phyloP scores from a whole-genome alignment of 2,329 filamentous ascomycete genomes.

The Leptographium radiaticola region DNA sequence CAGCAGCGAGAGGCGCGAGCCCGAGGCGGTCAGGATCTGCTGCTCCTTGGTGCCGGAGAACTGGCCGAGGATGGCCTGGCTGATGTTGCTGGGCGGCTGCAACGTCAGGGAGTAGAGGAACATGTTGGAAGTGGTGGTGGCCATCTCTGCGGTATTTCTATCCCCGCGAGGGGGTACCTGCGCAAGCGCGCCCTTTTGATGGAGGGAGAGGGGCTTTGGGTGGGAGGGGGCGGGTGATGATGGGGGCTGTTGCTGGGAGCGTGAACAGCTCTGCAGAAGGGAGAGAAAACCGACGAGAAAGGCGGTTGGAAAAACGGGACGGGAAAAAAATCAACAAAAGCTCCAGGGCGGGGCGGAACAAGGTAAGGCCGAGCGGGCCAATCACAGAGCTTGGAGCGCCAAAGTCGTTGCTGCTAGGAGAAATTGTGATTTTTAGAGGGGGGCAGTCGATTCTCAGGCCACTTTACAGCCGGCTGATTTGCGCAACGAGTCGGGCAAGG shows the following conservation, averaged over 20 bases:
- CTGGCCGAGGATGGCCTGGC: constrained; percentile 84
- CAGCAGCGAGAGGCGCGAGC: constrained; percentile 77
- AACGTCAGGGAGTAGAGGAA: constrained; percentile 97
- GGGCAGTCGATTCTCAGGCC: constrained; percentile 5
- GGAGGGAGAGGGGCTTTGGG: constrained; percentile 1
- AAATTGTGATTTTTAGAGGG: background rate
- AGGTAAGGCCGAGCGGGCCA: constrained; percentile 6
- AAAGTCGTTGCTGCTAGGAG: background rate
- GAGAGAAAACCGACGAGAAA: background rate
- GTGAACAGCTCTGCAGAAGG: background rate
- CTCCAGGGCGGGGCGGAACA: constrained; percentile 6
- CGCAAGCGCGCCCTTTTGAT: constrained; percentile 26
- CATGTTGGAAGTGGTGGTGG: constrained; percentile 86
- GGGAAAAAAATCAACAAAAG: constrained; percentile 10
- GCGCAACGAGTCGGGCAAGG: background rate
- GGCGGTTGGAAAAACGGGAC: background rate
- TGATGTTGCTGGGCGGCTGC: constrained; percentile 79
- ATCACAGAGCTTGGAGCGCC: constrained; percentile 9
- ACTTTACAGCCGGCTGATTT: background rate
- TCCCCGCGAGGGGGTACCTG: constrained; percentile 29
- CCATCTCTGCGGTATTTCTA: constrained; percentile 51
- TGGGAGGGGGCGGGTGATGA: no score
- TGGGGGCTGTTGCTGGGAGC: no score
- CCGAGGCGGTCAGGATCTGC: constrained; percentile 88
- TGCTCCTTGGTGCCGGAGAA: constrained; percentile 95